Evolutionary conservation across 768 basidiomycete species (phyloP), one percentile per base, ranked within the genome.

Genomic region (Podaxis pistillaris): DNA sequence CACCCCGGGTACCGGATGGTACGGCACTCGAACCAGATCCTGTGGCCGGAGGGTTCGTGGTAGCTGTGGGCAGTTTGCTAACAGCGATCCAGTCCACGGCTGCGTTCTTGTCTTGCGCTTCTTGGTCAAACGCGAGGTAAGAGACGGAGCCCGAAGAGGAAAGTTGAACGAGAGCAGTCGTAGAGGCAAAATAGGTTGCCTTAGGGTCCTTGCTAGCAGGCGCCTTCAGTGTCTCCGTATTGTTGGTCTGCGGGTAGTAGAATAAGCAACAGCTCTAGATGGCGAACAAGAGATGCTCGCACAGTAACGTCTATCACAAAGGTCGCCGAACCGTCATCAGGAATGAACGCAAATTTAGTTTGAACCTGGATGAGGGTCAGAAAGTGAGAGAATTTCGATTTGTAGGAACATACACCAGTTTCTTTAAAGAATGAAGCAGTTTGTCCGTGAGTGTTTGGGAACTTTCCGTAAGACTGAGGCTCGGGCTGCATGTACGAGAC

Each of bases 281-380:
- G 46, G 38, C 17, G n/a, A 19, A 30, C 28, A 41, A 58, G 33
- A 47, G 37, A 44, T 13, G n/a, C 41, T 62, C 68, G 24, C 72
- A 86, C 85, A 73, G 85, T 80, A 51, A 89, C 87, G 68, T 90
- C 87, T 67, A 91, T 78, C 40, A 93, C 81, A 67, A 89, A 93
- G 24, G 88, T 85, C 37, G 79, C 79, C 17, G 87, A 87, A 60
- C 83, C 84, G 68, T 92, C 90, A 69, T 86, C 80, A 24, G 92
- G 91, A 60, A 93, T 80, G 75, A 86, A 94, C 2, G 88, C 88
- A 72, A 91, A 88, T 70, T 89, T 83, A 64, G 86, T 79, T 68
- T 90, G 90, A 22, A 87, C 85, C 83, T 88, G 56, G 9, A 53
- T 9, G 51, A 24, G 4, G 24, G 53, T 55, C 44, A 41, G 37